Evolutionary conservation across 1,284 basidiomycete genomes (phyloP), one percentile per base, ranked within the genome.

Genomic region (Moesziomyces parantarcticus): DNA sequence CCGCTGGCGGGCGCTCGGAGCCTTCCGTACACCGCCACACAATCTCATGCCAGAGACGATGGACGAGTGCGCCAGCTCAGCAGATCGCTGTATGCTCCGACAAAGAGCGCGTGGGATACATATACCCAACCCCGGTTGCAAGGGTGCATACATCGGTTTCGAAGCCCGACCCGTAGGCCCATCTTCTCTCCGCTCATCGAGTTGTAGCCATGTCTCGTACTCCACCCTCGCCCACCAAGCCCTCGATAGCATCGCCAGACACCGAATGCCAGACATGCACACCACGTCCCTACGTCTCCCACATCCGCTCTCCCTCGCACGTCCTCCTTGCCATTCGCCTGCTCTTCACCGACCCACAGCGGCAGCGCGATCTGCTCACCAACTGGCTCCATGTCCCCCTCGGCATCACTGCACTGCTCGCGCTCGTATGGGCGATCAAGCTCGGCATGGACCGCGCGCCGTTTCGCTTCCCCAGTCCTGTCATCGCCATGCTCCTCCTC

Each of bases 321-420:
- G 25, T 67, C 49, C 13, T 66, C 4, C 50, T 59, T 5, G 63
- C 69, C 14, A 5, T 63, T 14, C 43, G 49, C 0, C 56, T 72
- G 0, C 40, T 64, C 11, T 62, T 76, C 57, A 43, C 52, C 26
- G 62, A 75, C 40, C 54, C 67, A 3, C 50, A 52, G 22, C 32
- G 55, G 1, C 65, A 55, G 0, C 32, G 25, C 1, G 55, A 68
- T 23, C 64, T 80, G 3, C 70, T 80, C 32, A 75, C 68, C 36
- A 59, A 75, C 16, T 80, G 77, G 77, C 39, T 80, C 22, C 79
- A 80, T 32, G 70, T 79, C 0, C 79, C 79, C 1, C 9, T 77
- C 23, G 75, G 76, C 39, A 65, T 79, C 53, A 58, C 68, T 7
- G 68, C 59, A 4, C 50, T 71, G 0, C 58, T 77, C 16, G 48